phyloP scores from a whole-genome alignment of 139 green algal genomes.

The Nannochloris sp. region DNA sequence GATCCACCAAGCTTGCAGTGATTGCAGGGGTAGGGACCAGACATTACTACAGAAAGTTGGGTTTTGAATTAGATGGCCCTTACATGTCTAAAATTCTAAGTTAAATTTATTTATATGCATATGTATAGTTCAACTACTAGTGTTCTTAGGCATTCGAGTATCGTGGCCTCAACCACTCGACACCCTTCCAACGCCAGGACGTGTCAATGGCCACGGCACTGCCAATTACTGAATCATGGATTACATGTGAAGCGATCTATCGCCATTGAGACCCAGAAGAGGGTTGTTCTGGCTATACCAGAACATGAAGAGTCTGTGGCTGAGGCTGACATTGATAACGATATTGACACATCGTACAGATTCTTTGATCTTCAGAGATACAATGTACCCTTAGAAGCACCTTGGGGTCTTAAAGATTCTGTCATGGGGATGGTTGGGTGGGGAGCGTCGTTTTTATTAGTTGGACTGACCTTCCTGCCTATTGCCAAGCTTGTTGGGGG shows the following conservation, averaged over 20 bases:
- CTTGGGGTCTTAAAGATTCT: slow-evolving; percentile 51
- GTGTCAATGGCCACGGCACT: no score
- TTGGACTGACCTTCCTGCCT: slow-evolving; percentile 62
- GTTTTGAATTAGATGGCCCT: slow-evolving; percentile 87
- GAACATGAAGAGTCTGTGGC: neutral
- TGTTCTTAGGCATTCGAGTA: no score
- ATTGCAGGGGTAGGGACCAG: slow-evolving; percentile 96
- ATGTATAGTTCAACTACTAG: no score
- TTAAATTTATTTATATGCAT: neutral
- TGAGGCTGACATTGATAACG: neutral
- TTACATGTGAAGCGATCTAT: no score
- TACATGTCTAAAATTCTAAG: slow-evolving; percentile 65
- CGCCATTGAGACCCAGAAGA: no score
- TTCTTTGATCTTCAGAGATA: slow-evolving; percentile 46
- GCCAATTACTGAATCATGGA: no score
- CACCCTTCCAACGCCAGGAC: no score
- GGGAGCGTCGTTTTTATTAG: slow-evolving; percentile 47
- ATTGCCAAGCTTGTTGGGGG: slow-evolving; percentile 26
- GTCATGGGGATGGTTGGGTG: slow-evolving; percentile 56
- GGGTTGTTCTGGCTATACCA: neutral
- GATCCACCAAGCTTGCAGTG: slow-evolving; percentile 78
- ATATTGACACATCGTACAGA: neutral
- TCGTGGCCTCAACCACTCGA: no score
- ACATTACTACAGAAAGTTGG: slow-evolving; percentile 90
- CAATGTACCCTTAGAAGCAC: slow-evolving; percentile 46